A percentile compares a stretch with the other conserved stretches of the same genome.
phyloP scores from a whole-genome alignment of 257 asterid species.

The Solanum neorickii region DNA sequence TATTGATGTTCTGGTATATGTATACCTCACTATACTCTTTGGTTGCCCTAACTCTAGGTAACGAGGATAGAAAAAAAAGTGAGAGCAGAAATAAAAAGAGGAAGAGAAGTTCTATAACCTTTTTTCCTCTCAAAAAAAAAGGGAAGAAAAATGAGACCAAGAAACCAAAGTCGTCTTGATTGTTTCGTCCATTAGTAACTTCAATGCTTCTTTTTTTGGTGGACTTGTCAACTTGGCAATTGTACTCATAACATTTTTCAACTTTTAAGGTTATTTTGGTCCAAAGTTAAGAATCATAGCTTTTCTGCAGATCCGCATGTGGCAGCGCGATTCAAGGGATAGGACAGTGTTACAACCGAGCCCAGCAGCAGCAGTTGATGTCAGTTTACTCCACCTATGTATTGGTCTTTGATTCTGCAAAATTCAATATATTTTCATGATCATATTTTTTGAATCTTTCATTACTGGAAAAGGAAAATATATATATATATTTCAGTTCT shows the following conservation, averaged over 20 bases:
- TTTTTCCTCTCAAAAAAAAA: no score
- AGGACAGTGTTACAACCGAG: conserved; percentile 87
- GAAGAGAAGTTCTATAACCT: not conserved
- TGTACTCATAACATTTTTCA: not conserved
- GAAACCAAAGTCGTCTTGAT: not conserved
- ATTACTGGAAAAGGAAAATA: not conserved
- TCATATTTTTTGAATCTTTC: not conserved
- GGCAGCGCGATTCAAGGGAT: conserved; percentile 86
- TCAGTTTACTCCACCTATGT: conserved; percentile 23
- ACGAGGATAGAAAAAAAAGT: not conserved
- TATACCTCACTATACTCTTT: not conserved
- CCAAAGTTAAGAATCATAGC: not conserved
- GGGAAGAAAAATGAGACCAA: not conserved
- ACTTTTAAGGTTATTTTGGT: not conserved
- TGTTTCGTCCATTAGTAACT: not conserved
- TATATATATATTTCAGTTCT: not conserved
- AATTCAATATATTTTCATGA: not conserved
- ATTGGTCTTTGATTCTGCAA: not conserved
- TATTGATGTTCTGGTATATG: not conserved
- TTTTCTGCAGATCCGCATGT: conserved; percentile 75
- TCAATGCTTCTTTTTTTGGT: not conserved
- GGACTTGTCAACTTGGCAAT: not conserved
- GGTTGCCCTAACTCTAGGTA: not conserved
- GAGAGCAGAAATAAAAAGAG: not conserved
- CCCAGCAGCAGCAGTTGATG: conserved; percentile 98